These are phyloP conservation scores for Trichocladium antarcticum DNA, from an alignment of 495 filamentous ascomycete species.

Conservation along the genomic window DNA sequence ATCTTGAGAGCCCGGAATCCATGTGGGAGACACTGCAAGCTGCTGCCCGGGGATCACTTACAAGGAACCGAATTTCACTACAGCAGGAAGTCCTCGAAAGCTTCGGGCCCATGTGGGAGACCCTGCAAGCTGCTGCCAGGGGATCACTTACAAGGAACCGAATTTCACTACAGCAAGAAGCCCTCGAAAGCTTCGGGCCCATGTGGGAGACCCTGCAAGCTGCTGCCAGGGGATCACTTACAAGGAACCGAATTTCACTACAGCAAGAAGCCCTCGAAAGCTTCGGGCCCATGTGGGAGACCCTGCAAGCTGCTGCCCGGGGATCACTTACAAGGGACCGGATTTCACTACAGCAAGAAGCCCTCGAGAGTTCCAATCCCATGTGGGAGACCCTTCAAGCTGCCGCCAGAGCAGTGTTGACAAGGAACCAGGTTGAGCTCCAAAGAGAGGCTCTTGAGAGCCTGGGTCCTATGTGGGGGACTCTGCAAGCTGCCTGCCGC, in stretches of 20 bases:
- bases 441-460: conserved; percentile 34
- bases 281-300: not conserved
- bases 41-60: too few relatives aligned
- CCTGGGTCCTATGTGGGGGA: conserved; percentile 32
- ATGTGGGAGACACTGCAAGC: conserved; percentile 35
- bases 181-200: too few relatives aligned
- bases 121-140: conserved; percentile 39
- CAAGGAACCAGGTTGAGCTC: conserved; percentile 25
- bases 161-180: too few relatives aligned
- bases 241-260: conserved; percentile 25
- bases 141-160: too few relatives aligned
- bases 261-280: conserved; percentile 34
- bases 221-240: conserved; percentile 11
- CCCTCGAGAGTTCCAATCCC: conserved; percentile 25
- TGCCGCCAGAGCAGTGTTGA: conserved; percentile 30
- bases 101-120: too few relatives aligned
- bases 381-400: conserved; percentile 15
- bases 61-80: too few relatives aligned
- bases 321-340: conserved; percentile 24
- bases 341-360: conserved; percentile 29
- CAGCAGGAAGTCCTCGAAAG: too few relatives aligned
- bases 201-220: conserved; percentile 35
- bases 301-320: conserved; percentile 27
- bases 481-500: conserved; percentile 41
- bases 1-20: too few relatives aligned